Conservation (phyloP, 306 rosid genomes). For the Vachellia pachyceras region DNA sequence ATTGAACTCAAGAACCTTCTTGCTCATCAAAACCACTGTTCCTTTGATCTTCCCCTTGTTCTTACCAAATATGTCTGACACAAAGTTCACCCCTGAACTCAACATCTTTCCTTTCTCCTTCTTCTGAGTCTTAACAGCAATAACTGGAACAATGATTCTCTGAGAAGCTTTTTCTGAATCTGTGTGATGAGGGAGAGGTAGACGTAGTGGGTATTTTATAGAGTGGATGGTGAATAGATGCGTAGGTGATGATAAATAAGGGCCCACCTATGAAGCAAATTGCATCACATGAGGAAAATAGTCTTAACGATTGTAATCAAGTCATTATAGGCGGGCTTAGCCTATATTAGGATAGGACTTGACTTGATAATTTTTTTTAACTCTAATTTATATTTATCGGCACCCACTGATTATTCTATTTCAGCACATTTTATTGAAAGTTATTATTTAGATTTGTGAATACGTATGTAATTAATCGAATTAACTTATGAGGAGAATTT, state of each 20-base stretch:
- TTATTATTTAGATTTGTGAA: too few relatives aligned
- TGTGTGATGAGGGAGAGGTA: not conserved
- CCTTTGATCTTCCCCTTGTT: conserved; percentile 45
- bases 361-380: too few relatives aligned
- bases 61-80: not conserved
- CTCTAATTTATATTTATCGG: too few relatives aligned
- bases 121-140: not conserved
- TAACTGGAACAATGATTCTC: not conserved
- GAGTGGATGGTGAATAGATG: not conserved
- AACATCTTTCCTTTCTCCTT: conserved; percentile 39
- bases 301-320: too few relatives aligned
- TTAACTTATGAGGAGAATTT: too few relatives aligned
- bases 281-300: too few relatives aligned
- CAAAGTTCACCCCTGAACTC: not conserved
- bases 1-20: conserved; percentile 49
- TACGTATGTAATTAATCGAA: too few relatives aligned
- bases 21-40: conserved; percentile 48
- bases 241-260: not conserved
- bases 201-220: not conserved
- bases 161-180: not conserved
- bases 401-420: too few relatives aligned
- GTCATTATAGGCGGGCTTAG: too few relatives aligned
- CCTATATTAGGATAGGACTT: too few relatives aligned
- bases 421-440: too few relatives aligned
- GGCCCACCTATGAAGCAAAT: too few relatives aligned